phyloP scores from a whole-genome alignment of 345 rosid species.

The Physaria fendleri region DNA sequence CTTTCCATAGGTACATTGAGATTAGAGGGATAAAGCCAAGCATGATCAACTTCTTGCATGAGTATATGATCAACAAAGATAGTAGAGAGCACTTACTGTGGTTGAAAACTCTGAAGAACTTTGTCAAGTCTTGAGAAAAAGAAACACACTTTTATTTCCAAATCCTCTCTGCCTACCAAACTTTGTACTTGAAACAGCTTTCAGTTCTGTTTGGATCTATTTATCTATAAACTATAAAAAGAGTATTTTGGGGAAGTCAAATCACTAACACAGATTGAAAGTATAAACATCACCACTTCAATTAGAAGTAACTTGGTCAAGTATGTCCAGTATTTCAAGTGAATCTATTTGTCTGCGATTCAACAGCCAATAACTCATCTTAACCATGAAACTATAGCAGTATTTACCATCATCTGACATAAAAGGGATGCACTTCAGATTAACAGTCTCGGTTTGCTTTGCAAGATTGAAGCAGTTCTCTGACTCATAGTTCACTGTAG shows the following conservation, averaged over 20 bases:
- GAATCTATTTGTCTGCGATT: slow-evolving; percentile 7
- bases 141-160: neutral
- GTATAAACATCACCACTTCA: slow-evolving; percentile 20
- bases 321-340: slow-evolving; percentile 4
- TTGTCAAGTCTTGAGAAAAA: slow-evolving; percentile 41
- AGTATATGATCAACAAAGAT: slow-evolving; percentile 88
- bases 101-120: slow-evolving; percentile 69
- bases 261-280: slow-evolving; percentile 1
- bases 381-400: neutral
- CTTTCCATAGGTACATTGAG: slow-evolving; percentile 69
- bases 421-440: slow-evolving; percentile 5
- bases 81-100: slow-evolving; percentile 56
- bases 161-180: neutral
- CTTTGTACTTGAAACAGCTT: slow-evolving; percentile 9
- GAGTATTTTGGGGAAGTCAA: neutral
- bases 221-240: neutral
- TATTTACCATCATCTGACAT: slow-evolving; percentile 1
- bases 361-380: slow-evolving; percentile 11
- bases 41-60: slow-evolving; percentile 76
- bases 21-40: slow-evolving; percentile 72
- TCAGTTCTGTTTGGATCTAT: slow-evolving; percentile 5
- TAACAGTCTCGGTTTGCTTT: neutral
- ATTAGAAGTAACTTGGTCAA: slow-evolving; percentile 22
- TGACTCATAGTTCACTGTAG: slow-evolving; percentile 28
- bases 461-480: neutral